Base-by-base conservation (phyloP, 164 flowering plant genomes). In the Nelumbo lutea region DNA sequence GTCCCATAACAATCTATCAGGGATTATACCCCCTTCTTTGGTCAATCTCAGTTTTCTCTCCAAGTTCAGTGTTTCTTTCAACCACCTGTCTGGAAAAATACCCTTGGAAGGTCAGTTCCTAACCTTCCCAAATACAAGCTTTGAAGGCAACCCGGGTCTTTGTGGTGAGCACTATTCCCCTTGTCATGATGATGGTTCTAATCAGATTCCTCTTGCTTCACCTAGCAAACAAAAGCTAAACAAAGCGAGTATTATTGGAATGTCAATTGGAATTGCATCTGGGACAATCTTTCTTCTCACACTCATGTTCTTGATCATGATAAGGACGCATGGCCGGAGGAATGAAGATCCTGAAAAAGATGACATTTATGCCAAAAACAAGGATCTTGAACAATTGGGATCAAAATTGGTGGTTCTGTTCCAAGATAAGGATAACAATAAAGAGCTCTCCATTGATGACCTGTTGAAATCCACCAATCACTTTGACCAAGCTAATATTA, bases 401-500 rank as follows among this genome's bases (percentile, higher is more conserved):
- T 79, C 87, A 13, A 75, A 70, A 15, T 61, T 74, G 61, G 81
- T 87, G 47, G 79, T 84, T 64, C 62, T 87, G 70, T 86, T 87
- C 70, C 83, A 73, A 61, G 77, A 79, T 71, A 78, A 75, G 68
- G 89, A 78, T 7, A 74, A 57, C 42, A 46, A 69, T 10, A 78
- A 78, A 61, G 88, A 84, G 77, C 84, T 89, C 41, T 79, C 76
- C 27, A 55, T 84, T 61, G 87, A 82, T 2, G 91, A 88, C 64
- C 74, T 88, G 64, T 41, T 85, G 78, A 81, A 76, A 67, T 83
- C 89, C 0, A 90, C 96, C 51, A 73, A 87, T 78, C 79, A 83
- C 73, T 90, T 90, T 59, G 90, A 90, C 68, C 96, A 90, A 70
- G 83, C 87, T 64, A 87, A 88, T 45, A 90, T 90, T 60, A 83